Base-by-base conservation (phyloP, 805 yeast genomes). In the Aciculoconidium aculeatum region DNA sequence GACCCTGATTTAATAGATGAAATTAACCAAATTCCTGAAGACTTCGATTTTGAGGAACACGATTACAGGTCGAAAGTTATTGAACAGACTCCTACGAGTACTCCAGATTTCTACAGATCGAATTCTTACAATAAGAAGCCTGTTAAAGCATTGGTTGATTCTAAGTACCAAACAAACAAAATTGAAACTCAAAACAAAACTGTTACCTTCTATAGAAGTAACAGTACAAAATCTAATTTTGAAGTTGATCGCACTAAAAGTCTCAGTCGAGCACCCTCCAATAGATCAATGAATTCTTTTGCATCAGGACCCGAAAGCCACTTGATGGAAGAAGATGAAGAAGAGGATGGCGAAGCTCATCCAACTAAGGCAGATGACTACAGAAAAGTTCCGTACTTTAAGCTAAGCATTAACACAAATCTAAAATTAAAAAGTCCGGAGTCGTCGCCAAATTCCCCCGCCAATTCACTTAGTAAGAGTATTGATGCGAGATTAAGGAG, bases 1-100 rank as follows among this genome's bases (percentile, higher is more conserved):
- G 43, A 64, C 32, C 70, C 66, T n/a, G 59, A 61, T 12, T 50
- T 66, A 10, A 32, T 72, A 12, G 77, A 71, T 38, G 78, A 72
- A 44, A 69, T 67, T 26, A 72, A 72, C 36, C 55, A 47, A 3
- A 55, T 72, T 4, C 73, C 77, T 2, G 72, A 64, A 34, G 68
- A 61, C 39, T 61, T 42, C 39, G 68, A 63, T 30, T 61, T 61
- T 33, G 56, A 53, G 15, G 59, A 57, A 14, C 41, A 49, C 18
- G 39, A 42, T 7, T 24, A 37, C 32, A 31, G 35, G 21, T 23
- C 24, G n/a, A 11, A 11, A 4, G 18, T 14, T 5, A 15, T 5
- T 11, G 22, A 18, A 8, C 16, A 21, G 4, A 7, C 6, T 6
- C 16, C 13, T 3, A 11, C 11, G 5, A 22, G 13, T 3, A 19